Base-by-base conservation (phyloP, 73 alveolate species). In the Halteria grandinella region DNA sequence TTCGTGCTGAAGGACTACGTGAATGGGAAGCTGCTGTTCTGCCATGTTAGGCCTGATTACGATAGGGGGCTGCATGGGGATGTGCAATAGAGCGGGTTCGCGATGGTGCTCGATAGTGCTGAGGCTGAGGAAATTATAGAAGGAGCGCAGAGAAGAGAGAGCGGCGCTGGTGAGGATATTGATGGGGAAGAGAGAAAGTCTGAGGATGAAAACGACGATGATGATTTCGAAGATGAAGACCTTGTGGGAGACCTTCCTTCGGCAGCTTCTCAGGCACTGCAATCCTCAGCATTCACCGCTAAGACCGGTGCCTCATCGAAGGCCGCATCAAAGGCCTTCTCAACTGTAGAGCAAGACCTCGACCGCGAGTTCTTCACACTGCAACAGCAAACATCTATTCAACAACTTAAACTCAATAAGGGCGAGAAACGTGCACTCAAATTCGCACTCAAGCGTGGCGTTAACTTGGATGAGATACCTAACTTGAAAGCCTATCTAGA, bases 1-100 rank as follows among this genome's bases (percentile, higher is more conserved):
- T 63, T 96, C 53, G 94, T 96, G 41, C 87, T 96, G 36, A 96
- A 89, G 69, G 99, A 96, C 75, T 94, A 91, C 72, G 95, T 89
- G 51, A 88, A 90, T 83, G 99, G 99, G 11, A 95, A 87, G 55
- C 79, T 96, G 54, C 90, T 93, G 33, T 96, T 57, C 80, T 84
- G 92, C 28, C 95, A 95, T 79, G 85, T 90, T 37, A 95, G 99
- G 43, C 99, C 99, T 21, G 98, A 91, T 37, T 94, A 83, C 52
- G 63, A 84, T 24, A 91, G 77, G 54, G 97, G 92, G 51, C 59
- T 47, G 57, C 88, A 77, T 62, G 88, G 88, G 15, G 39, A 12
- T 10, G 48, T 77, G 37, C 10, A 34, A 15, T 49, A 77, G 54
- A 59, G 79, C 43, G 77, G 77, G 5, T 31, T 58, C 79, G 31